Percentiles rank a stretch among this genome's conserved stretches.
Conservation (phyloP, 2,329 filamentous ascomycete genomes). For the Falciphora oryzae region DNA sequence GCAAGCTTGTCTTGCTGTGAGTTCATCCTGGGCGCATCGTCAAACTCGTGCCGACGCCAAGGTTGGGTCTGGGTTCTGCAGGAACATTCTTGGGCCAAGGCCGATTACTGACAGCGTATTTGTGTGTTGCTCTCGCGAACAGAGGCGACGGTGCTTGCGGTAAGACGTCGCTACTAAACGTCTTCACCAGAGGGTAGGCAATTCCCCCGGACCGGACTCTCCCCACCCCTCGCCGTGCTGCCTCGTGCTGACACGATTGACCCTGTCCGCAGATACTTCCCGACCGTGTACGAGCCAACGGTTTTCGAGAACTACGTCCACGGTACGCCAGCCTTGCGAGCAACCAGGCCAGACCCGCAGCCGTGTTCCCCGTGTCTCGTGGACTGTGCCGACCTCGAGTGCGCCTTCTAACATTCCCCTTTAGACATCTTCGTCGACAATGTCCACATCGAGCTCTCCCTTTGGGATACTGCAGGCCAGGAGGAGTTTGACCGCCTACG, state of each 20-base stretch:
- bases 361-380: neutral
- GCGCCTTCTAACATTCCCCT: neutral
- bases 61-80: neutral
- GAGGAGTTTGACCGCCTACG: slow-evolving; percentile 97
- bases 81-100: neutral
- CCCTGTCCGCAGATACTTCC: slow-evolving; percentile 67
- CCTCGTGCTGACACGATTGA: slow-evolving; percentile 14
- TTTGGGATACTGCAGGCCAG: slow-evolving; percentile 98
- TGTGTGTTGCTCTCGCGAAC: slow-evolving; percentile 13
- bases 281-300: slow-evolving; percentile 95
- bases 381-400: slow-evolving; percentile 7
- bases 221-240: slow-evolving; percentile 16
- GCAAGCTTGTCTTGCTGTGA: slow-evolving; percentile 92
- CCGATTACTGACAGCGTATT: slow-evolving; percentile 9
- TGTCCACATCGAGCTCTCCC: slow-evolving; percentile 91
- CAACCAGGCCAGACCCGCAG: neutral
- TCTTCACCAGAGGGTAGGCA: slow-evolving; percentile 91
- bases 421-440: slow-evolving; percentile 96
- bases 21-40: slow-evolving; percentile 20
- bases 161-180: slow-evolving; percentile 94
- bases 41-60: too few relatives aligned
- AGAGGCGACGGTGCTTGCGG: slow-evolving; percentile 95
- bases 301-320: slow-evolving; percentile 99
- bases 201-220: neutral
- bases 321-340: slow-evolving; percentile 47